phyloP scores from a whole-genome alignment of 306 rosid genomes.

The Mimosa bimucronata region DNA sequence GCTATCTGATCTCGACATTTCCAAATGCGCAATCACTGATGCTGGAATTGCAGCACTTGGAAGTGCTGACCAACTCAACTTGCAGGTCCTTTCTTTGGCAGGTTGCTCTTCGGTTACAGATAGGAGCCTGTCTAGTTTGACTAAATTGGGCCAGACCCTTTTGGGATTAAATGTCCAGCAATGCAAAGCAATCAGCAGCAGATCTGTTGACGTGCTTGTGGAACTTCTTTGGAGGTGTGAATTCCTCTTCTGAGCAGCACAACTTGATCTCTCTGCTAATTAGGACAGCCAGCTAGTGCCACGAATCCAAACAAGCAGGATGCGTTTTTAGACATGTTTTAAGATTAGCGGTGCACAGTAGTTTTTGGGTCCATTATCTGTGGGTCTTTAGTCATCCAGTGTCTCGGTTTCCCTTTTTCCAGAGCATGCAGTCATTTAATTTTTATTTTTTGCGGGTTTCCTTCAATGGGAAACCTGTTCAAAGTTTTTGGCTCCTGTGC shows the following conservation, averaged over 20 bases:
- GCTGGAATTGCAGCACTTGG: constrained; percentile 77
- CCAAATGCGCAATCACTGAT: constrained; percentile 74
- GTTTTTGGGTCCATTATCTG: constrained; percentile 76
- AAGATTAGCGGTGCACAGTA: constrained; percentile 47
- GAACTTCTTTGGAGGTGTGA: constrained; percentile 90
- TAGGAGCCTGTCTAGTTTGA: constrained; percentile 66
- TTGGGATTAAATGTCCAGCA: constrained; percentile 84
- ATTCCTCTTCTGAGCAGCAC: constrained; percentile 67
- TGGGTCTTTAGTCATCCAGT: constrained; percentile 65
- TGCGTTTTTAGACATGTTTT: constrained; percentile 50
- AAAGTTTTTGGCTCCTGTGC: constrained; percentile 48
- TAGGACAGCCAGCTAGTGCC: constrained; percentile 31
- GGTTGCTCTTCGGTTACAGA: constrained; percentile 74
- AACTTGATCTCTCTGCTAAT: constrained; percentile 22
- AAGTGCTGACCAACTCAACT: constrained; percentile 49
- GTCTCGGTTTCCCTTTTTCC: constrained; percentile 60
- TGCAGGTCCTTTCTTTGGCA: constrained; percentile 79
- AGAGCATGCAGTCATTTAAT: constrained; percentile 59
- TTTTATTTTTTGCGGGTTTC: constrained; percentile 68
- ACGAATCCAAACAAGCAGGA: constrained; percentile 38
- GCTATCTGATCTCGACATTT: constrained; percentile 81
- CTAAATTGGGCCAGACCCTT: constrained; percentile 71
- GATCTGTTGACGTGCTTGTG: constrained; percentile 63
- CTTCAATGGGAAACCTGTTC: constrained; percentile 61
- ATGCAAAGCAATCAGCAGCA: constrained; percentile 80